Conservation (phyloP, 179 eudicot genomes). For the Silene noctiflora region DNA sequence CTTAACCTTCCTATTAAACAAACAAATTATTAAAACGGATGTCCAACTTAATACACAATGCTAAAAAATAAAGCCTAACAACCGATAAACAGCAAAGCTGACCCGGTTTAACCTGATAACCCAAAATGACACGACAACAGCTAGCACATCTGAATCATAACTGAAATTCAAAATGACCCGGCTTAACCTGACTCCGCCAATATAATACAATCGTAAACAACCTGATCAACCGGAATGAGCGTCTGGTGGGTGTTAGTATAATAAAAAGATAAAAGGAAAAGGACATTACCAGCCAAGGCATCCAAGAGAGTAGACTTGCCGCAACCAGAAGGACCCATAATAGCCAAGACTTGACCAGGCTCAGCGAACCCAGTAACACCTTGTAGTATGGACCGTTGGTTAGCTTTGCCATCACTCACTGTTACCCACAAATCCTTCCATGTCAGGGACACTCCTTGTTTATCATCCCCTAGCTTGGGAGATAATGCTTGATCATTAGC, state of each 20-base stretch:
- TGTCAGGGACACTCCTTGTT: conserved; percentile 28
- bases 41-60: too few relatives aligned
- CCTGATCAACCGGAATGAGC: too few relatives aligned
- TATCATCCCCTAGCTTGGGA: not conserved
- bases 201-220: too few relatives aligned
- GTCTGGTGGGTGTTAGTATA: too few relatives aligned
- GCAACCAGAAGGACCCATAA: conserved; percentile 81
- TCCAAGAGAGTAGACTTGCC: conserved; percentile 80
- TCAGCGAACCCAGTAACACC: conserved; percentile 48
- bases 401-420: conserved; percentile 18
- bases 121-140: not conserved
- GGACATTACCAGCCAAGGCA: conserved; percentile 52
- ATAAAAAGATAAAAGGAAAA: not conserved
- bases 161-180: too few relatives aligned
- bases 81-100: not conserved
- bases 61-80: not conserved
- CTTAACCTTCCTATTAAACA: conserved; percentile 42
- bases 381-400: conserved; percentile 26
- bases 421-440: conserved; percentile 38
- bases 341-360: conserved; percentile 62
- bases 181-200: not conserved
- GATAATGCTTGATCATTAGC: not conserved
- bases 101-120: too few relatives aligned
- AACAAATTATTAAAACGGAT: not conserved
- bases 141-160: not conserved